Percentiles rank a stretch among this genome's conserved stretches.
phyloP scores from a whole-genome alignment of 441 rosid species.

The Aquilaria agallochum region DNA sequence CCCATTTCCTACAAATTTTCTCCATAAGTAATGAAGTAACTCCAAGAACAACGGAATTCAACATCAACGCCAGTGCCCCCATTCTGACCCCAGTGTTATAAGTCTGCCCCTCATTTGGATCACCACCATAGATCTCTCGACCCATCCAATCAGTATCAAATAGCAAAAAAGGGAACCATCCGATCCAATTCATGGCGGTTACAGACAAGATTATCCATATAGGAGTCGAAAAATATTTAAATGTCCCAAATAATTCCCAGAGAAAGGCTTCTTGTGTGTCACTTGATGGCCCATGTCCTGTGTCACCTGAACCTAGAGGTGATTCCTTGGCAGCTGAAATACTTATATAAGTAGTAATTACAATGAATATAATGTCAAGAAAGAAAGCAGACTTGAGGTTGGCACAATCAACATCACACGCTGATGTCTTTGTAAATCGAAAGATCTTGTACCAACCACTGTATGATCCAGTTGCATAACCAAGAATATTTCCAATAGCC shows the following conservation, averaged over 20 bases:
- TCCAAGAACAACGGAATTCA: constrained; percentile 86
- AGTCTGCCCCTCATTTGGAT: constrained; percentile 63
- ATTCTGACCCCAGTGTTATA: constrained; percentile 79
- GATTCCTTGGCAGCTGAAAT: constrained; percentile 61
- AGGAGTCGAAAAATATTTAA: constrained; percentile 70
- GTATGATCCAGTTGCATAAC: constrained; percentile 87
- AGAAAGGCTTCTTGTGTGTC: constrained; percentile 77
- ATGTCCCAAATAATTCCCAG: constrained; percentile 89
- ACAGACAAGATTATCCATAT: constrained; percentile 87
- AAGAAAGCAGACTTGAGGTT: constrained; percentile 96
- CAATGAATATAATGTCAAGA: constrained; percentile 69
- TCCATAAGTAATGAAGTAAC: constrained; percentile 91
- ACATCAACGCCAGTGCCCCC: constrained; percentile 91
- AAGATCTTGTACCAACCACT: constrained; percentile 90
- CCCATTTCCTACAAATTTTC: constrained; percentile 93
- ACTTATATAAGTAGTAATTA: constrained; percentile 63
- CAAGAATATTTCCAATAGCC: constrained; percentile 95
- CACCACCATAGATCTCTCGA: constrained; percentile 85
- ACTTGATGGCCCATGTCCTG: constrained; percentile 43
- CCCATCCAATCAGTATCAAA: constrained; percentile 99
- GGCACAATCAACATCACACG: constrained; percentile 78
- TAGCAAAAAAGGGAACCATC: constrained; percentile 97
- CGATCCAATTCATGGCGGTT: constrained; percentile 90
- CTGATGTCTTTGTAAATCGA: constrained; percentile 66
- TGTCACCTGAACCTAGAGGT: constrained; percentile 39